A percentile compares a stretch with the other conserved stretches of the same genome.
Evolutionary conservation across 306 rosid genomes (phyloP).

Genomic region (Abrus pulchellus): DNA sequence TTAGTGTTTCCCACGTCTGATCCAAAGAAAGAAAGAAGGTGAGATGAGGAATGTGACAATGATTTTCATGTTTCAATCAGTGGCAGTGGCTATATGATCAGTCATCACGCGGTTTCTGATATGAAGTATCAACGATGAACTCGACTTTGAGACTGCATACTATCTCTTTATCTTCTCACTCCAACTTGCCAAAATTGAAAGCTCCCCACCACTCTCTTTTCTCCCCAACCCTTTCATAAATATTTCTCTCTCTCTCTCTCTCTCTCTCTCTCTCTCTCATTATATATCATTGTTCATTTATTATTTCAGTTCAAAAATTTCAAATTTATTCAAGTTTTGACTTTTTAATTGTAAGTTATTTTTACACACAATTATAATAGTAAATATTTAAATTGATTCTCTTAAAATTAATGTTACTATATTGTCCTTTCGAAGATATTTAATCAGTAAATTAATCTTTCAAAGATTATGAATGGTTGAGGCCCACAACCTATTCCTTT

Average conservation of each 20-base stretch:
- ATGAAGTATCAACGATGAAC: constrained; percentile 1
- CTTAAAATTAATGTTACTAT: too few species aligned
- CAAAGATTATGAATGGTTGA: not conserved
- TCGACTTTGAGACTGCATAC: not conserved
- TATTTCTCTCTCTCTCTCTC: too few species aligned
- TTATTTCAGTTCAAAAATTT: too few species aligned
- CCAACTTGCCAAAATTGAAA: not conserved
- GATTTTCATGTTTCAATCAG: not conserved
- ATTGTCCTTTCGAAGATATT: not conserved
- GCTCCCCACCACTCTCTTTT: constrained; percentile 19
- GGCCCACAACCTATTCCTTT: not conserved
- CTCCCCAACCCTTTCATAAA: not conserved
- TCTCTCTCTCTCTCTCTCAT: too few species aligned
- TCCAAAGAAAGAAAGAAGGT: not conserved
- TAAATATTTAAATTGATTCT: not conserved
- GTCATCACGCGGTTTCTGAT: constrained; percentile 20
- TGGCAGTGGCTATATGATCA: not conserved
- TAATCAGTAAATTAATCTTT: not conserved
- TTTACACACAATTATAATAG: too few species aligned
- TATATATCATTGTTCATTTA: not conserved
- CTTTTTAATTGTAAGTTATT: too few species aligned
- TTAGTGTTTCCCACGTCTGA: constrained; percentile 33
- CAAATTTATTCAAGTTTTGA: too few species aligned
- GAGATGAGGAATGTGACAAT: not conserved
- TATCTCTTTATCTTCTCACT: too few species aligned